These are phyloP conservation scores for Fusarium phyllophilum DNA, from an alignment of 2,329 filamentous ascomycete genomes.

Conservation along the genomic window DNA sequence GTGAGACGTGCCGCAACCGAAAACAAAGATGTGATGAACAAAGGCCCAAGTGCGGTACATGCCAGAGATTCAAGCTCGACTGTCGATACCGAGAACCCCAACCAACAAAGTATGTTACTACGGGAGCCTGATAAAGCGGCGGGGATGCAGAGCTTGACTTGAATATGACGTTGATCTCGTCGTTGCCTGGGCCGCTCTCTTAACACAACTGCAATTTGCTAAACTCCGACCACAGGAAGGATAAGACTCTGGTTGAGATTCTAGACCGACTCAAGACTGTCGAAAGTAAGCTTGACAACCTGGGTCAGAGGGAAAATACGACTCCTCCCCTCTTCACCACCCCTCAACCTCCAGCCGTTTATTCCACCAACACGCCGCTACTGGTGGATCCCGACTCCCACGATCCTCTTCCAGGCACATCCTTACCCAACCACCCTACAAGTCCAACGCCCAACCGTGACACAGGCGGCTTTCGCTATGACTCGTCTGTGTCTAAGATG, in stretches of 20 bases:
- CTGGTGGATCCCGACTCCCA: conserved; percentile 38
- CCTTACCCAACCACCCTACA: conserved; percentile 26
- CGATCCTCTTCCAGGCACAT: conserved; percentile 33
- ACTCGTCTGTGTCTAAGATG: conserved; percentile 41
- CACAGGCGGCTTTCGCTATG: conserved; percentile 43
- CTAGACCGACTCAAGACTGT: conserved; percentile 65
- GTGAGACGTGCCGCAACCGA: conserved; percentile 67
- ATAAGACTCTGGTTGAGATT: conserved; percentile 70
- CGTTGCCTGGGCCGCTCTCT: conserved; percentile 9
- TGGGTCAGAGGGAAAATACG: conserved; percentile 43
- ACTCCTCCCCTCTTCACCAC: conserved; percentile 30
- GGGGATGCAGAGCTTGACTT: conserved; percentile 13
- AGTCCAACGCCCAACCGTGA: conserved; percentile 31
- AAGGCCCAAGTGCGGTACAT: conserved; percentile 69
- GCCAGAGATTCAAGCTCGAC: conserved; percentile 65
- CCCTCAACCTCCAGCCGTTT: conserved; percentile 35
- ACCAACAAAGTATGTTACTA: conserved; percentile 67
- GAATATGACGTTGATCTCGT: conserved; percentile 6
- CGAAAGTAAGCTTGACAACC: conserved; percentile 64
- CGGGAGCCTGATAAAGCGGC: conserved; percentile 6
- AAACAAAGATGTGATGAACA: conserved; percentile 74
- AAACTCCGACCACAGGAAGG: conserved; percentile 58
- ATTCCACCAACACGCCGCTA: conserved; percentile 34
- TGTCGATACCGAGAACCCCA: conserved; percentile 70
- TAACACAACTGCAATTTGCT: conserved; percentile 9